Evolutionary conservation across 169 alveolate genomes (phyloP), one percentile per base, ranked within the genome.

Genomic region (Besnoitia besnoiti): DNA sequence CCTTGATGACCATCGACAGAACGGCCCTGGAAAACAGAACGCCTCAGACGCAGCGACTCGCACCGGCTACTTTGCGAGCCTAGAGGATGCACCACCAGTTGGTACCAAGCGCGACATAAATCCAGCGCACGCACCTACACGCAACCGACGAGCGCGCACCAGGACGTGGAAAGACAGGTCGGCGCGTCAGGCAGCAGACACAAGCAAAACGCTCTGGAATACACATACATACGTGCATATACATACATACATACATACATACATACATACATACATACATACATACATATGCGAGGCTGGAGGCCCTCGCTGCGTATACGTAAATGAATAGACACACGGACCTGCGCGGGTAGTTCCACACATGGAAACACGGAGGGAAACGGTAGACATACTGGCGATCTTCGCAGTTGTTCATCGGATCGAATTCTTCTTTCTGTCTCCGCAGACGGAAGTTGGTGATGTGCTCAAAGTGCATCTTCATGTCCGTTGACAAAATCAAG

Each of bases 401-500:
- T 12, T 91, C 94, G 51, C 42, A 51, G 59, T 85, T 85, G 82
- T 33, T 75, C n/a, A 40, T 61, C 7, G 80, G 67, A 37, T 61
- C 91, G 42, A 91, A 91, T 24, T 62, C 91, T 3, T 37, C 82
- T 16, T 40, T 59, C 39, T 50, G 61, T 46, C 94, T 76, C 33
- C 97, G 85, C 90, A 95, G 92, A 79, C 98, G 94, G 95, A 97
- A 98, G 75, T 95, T 94, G 85, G 98, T 96, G 80, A 98, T 95
- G 67, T 95, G 95, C 76, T 97, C 98, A 92, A 98, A 98, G 93
- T 98, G 99, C 67, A 95, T 95, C 87, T 96, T 97, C 99, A 98
- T 98, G 95, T 98, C 99, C 24, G 99, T 98, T 37, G 98, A 98
- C 51, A 98, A 88, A 85, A 98, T 98, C 94, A 97, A 93, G 44